Percentiles rank a stretch among this genome's conserved stretches.
Evolutionary conservation across 805 yeast species (phyloP).

Genomic region (Spathaspora gorwiae): DNA sequence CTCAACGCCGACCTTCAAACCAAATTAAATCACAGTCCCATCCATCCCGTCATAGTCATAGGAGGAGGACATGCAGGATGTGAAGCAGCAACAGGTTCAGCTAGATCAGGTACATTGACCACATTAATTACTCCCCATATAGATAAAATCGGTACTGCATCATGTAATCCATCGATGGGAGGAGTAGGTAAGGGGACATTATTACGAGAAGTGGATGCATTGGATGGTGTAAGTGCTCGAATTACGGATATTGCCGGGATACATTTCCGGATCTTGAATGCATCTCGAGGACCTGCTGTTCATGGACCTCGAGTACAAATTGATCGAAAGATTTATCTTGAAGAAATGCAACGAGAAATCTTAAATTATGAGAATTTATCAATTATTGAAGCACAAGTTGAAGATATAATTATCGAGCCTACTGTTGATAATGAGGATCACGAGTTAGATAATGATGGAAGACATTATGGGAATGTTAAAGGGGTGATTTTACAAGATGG

Average conservation of each 20-base stretch:
- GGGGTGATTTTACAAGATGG: conserved; percentile 75
- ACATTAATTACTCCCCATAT: conserved; percentile 72
- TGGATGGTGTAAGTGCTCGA: conserved; percentile 85
- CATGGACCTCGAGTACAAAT: conserved; percentile 99
- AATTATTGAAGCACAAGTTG: conserved; percentile 71
- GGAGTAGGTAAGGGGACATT: conserved; percentile 97
- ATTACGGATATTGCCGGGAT: conserved; percentile 93
- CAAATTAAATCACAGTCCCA: conserved; percentile 23
- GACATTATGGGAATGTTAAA: conserved; percentile 43
- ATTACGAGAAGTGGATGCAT: conserved; percentile 88
- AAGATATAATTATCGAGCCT: conserved; percentile 69
- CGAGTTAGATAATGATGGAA: conserved; percentile 28
- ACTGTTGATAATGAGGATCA: conserved; percentile 7
- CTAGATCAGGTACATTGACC: conserved; percentile 72
- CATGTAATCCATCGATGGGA: conserved; percentile 97
- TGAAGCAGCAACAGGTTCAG: conserved; percentile 93
- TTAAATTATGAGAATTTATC: conserved; percentile 50
- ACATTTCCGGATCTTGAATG: conserved; percentile 80
- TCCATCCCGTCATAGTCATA: conserved; percentile 72
- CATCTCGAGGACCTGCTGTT: conserved; percentile 90
- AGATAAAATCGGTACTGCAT: conserved; percentile 82
- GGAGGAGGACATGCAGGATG: conserved; percentile 99
- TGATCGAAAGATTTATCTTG: conserved; percentile 73
- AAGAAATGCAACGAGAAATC: conserved; percentile 73
- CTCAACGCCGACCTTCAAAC: conserved; percentile 33